These are phyloP conservation scores for Pichia sporocuriosa DNA, from an alignment of 805 yeast species.

Conservation along the genomic window DNA sequence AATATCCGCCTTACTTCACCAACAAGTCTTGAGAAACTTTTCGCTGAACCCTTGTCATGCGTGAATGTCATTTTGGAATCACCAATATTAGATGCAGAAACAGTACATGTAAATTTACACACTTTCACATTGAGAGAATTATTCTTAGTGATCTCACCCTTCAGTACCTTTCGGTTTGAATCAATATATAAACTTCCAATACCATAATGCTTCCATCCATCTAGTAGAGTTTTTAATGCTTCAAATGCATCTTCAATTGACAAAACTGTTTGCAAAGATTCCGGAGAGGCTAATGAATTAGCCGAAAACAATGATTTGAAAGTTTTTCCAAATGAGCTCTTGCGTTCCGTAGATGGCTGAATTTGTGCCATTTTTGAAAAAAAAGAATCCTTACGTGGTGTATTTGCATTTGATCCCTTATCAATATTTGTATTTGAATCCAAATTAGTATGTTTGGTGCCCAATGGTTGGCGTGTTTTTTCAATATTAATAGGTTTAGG, in stretches of 20 bases:
- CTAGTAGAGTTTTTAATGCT: slow-evolving; percentile 55
- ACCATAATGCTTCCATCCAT: slow-evolving; percentile 68
- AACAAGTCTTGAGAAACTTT: slow-evolving; percentile 53
- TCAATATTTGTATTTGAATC: slow-evolving; percentile 12
- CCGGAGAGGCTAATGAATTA: slow-evolving; percentile 10
- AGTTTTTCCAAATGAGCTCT: slow-evolving; percentile 35
- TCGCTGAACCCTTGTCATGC: slow-evolving; percentile 58
- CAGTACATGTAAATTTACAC: slow-evolving; percentile 53
- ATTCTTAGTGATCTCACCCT: slow-evolving; percentile 56
- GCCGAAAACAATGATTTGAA: slow-evolving; percentile 37
- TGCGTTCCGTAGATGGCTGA: slow-evolving; percentile 12
- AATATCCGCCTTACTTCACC: slow-evolving; percentile 60
- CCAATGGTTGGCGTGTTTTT: slow-evolving; percentile 18
- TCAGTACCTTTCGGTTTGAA: slow-evolving; percentile 37
- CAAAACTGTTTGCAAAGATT: slow-evolving; percentile 30
- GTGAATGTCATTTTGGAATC: slow-evolving; percentile 50
- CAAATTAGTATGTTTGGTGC: slow-evolving; percentile 3
- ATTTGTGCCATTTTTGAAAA: slow-evolving; percentile 41
- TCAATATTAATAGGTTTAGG: slow-evolving; percentile 26
- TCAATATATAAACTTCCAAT: slow-evolving; percentile 47
- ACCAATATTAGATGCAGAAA: slow-evolving; percentile 34
- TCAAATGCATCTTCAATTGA: slow-evolving; percentile 52
- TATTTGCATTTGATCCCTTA: neutral
- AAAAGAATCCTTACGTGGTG: slow-evolving; percentile 21
- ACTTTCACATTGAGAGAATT: slow-evolving; percentile 58